phyloP scores from a whole-genome alignment of 1,139 yeast genomes.

The Eremothecium cymbalariae region DNA sequence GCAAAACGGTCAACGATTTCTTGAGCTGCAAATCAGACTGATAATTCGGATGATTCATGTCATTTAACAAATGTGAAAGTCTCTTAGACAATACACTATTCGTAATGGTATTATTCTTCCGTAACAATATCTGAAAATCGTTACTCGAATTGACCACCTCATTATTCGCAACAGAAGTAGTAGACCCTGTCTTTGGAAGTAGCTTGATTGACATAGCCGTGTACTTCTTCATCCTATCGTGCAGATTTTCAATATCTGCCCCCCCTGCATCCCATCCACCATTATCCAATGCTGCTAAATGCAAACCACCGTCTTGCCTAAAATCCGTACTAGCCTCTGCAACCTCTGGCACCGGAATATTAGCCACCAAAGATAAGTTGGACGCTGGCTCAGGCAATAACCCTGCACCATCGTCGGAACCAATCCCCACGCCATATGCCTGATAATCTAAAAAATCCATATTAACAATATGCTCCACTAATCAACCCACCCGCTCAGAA shows the following conservation, averaged over 20 bases:
- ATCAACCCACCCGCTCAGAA: too few species aligned
- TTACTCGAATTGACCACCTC: background rate
- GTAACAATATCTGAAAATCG: slow-evolving; percentile 6
- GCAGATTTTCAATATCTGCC: slow-evolving; percentile 12
- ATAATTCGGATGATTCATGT: slow-evolving; percentile 40
- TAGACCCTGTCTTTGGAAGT: background rate
- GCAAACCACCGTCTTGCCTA: slow-evolving; percentile 10
- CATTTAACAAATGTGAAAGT: slow-evolving; percentile 45
- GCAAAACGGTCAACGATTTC: slow-evolving; percentile 40
- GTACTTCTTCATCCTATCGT: slow-evolving; percentile 22
- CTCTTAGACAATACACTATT: slow-evolving; percentile 37
- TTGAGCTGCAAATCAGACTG: slow-evolving; percentile 37
- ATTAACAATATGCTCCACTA: too few species aligned
- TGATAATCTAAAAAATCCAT: slow-evolving; percentile 31
- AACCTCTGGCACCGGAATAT: slow-evolving; percentile 12
- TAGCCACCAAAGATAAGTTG: slow-evolving; percentile 13
- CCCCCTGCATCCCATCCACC: slow-evolving; percentile 1
- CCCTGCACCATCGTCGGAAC: slow-evolving; percentile 4
- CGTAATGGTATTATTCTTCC: slow-evolving; percentile 16
- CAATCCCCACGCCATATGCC: slow-evolving; percentile 17
- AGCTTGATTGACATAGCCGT: slow-evolving; percentile 15
- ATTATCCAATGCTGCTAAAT: slow-evolving; percentile 11
- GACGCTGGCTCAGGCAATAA: slow-evolving; percentile 24
- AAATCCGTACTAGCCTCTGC: slow-evolving; percentile 4
- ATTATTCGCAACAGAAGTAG: background rate